phyloP scores from a whole-genome alignment of 2,329 filamentous ascomycete genomes.

The Shiraia bambusicola region DNA sequence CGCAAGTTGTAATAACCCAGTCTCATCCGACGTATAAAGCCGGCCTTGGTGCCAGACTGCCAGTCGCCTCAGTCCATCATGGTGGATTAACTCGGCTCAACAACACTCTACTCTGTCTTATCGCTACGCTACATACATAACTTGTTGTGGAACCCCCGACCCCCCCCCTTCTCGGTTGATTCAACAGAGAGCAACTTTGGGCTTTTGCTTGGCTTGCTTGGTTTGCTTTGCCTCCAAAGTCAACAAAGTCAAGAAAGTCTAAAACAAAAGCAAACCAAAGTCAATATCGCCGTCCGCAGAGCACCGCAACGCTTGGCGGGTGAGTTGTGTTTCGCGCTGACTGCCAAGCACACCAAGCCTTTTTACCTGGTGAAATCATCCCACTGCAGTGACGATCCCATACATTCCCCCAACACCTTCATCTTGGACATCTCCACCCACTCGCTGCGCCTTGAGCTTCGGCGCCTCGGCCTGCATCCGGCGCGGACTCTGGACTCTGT shows the following conservation, averaged over 20 bases:
- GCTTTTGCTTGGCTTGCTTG: slow-evolving; percentile 10
- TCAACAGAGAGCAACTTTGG: too few relatives aligned
- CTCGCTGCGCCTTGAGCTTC: background rate
- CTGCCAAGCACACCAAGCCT: slow-evolving; percentile 19
- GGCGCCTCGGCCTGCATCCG: background rate
- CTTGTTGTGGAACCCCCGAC: slow-evolving; percentile 4
- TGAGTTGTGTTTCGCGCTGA: slow-evolving; percentile 22
- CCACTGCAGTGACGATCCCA: slow-evolving; percentile 11
- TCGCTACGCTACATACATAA: slow-evolving; percentile 1
- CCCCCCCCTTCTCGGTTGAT: too few relatives aligned
- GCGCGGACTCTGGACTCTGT: too few relatives aligned
- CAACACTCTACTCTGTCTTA: too few relatives aligned
- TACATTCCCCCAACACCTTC: too few relatives aligned
- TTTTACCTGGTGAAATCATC: slow-evolving; percentile 5
- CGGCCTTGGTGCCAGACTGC: too few relatives aligned
- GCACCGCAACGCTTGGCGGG: slow-evolving; percentile 19
- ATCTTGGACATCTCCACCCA: slow-evolving; percentile 3
- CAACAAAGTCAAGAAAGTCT: slow-evolving; percentile 5
- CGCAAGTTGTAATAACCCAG: too few relatives aligned
- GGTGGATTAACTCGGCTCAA: too few relatives aligned
- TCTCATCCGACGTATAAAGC: too few relatives aligned
- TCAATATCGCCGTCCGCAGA: too few relatives aligned
- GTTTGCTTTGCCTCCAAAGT: slow-evolving; percentile 5
- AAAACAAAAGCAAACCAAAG: slow-evolving; percentile 12
- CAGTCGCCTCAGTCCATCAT: too few relatives aligned